Conservation (phyloP, 2,329 filamentous ascomycete species). For the Seiridium cupressi region DNA sequence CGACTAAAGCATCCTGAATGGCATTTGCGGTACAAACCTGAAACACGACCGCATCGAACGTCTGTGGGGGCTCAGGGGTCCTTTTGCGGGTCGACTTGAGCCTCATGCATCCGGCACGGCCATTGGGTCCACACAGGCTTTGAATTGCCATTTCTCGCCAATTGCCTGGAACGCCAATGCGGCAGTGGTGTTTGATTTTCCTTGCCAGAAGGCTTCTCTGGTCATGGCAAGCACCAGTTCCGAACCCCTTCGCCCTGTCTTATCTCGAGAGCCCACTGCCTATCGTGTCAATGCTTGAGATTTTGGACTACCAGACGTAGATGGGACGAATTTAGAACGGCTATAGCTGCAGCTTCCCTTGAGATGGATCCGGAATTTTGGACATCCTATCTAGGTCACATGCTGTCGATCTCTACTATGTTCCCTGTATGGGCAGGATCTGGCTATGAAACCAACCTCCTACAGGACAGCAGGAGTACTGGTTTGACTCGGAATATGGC, state of each 20-base stretch:
- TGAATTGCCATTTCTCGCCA: background rate
- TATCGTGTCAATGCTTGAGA: background rate
- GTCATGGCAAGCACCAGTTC: background rate
- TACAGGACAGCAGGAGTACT: background rate
- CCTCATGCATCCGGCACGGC: slow-evolving; percentile 1
- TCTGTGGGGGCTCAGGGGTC: slow-evolving; percentile 1
- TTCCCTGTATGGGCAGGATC: background rate
- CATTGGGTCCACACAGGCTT: background rate
- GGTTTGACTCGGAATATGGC: background rate
- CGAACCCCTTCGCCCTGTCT: background rate
- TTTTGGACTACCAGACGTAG: background rate
- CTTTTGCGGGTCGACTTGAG: slow-evolving; percentile 1
- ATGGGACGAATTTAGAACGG: background rate
- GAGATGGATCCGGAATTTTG: background rate
- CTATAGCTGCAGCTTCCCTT: background rate
- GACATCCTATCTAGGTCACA: background rate
- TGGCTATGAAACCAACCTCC: slow-evolving; percentile 5
- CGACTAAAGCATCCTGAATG: background rate
- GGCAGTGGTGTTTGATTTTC: slow-evolving; percentile 13
- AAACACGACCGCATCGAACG: background rate
- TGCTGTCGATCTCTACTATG: background rate
- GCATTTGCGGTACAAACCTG: background rate
- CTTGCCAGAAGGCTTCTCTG: slow-evolving; percentile 5
- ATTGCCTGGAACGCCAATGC: slow-evolving; percentile 10
- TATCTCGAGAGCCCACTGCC: background rate